These are phyloP conservation scores for Excoecaria cochinchinensis DNA, from an alignment of 345 rosid species.

Conservation along the genomic window DNA sequence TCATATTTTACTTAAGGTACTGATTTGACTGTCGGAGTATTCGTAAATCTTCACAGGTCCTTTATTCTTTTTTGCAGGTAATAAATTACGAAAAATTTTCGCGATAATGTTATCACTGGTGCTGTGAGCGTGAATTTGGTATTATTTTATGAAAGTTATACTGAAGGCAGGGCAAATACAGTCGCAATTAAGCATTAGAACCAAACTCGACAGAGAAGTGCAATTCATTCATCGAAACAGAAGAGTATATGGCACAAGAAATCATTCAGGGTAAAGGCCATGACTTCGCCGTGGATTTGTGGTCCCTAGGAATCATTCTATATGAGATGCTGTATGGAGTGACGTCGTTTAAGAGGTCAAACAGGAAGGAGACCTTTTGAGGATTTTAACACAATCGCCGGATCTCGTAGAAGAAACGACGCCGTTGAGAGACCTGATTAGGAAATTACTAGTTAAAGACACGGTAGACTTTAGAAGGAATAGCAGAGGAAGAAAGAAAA, in stretches of 20 bases:
- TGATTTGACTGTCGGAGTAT: too few relatives aligned
- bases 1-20: too few relatives aligned
- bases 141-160: too few relatives aligned
- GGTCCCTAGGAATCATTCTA: slow-evolving; percentile 83
- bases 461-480: too few relatives aligned
- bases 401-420: slow-evolving; percentile 70
- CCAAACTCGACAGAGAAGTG: slow-evolving; percentile 42
- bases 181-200: too few relatives aligned
- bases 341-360: slow-evolving; percentile 73
- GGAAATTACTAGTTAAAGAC: slow-evolving; percentile 62
- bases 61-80: too few relatives aligned
- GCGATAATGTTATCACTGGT: too few relatives aligned
- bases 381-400: slow-evolving; percentile 52
- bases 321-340: slow-evolving; percentile 86
- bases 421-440: slow-evolving; percentile 61
- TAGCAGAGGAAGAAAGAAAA: too few relatives aligned
- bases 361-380: slow-evolving; percentile 69
- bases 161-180: too few relatives aligned
- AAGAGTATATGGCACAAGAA: slow-evolving; percentile 92
- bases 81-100: too few relatives aligned
- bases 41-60: too few relatives aligned
- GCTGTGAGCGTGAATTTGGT: too few relatives aligned
- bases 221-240: slow-evolving; percentile 91
- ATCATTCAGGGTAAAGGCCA: slow-evolving; percentile 71
- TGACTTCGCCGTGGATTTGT: slow-evolving; percentile 85